Percentiles rank a stretch among this genome's conserved stretches.
Conservation (phyloP, 2,329 filamentous ascomycete species). For the Metarhizium humberi region DNA sequence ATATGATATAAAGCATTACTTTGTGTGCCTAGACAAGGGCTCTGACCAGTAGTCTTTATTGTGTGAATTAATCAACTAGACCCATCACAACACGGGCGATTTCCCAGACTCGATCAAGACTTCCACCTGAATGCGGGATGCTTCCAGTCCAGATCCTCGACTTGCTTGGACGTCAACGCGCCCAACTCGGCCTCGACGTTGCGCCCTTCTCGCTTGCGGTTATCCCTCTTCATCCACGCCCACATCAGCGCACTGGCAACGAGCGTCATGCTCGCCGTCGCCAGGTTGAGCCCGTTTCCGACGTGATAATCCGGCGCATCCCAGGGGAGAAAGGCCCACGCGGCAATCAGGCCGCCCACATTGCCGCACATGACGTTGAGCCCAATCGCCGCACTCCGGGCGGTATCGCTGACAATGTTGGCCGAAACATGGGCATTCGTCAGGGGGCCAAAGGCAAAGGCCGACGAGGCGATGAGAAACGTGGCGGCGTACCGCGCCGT, state of each 20-base stretch:
- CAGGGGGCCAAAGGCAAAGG: conserved; percentile 54
- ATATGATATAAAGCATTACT: too few species aligned
- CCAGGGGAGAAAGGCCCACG: conserved; percentile 54
- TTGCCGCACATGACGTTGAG: conserved; percentile 63
- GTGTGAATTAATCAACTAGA: too few species aligned
- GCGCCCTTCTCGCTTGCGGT: conserved; percentile 28
- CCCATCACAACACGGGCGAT: too few species aligned
- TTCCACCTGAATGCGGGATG: too few species aligned
- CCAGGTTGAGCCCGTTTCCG: conserved; percentile 63
- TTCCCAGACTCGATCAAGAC: too few species aligned
- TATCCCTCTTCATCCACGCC: conserved; percentile 54
- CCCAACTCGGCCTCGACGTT: conserved; percentile 6
- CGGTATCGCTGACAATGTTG: conserved; percentile 64
- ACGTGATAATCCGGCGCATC: conserved; percentile 60
- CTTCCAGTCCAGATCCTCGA: too few species aligned
- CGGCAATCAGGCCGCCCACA: conserved; percentile 56
- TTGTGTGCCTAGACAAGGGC: too few species aligned
- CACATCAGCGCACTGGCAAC: conserved; percentile 37
- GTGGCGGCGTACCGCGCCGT: conserved; percentile 58
- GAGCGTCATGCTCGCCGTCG: conserved; percentile 41
- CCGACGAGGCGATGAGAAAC: conserved; percentile 57
- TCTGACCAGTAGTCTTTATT: too few species aligned
- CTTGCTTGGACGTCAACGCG: too few species aligned
- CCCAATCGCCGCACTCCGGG: conserved; percentile 56
- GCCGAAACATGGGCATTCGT: conserved; percentile 59